phyloP scores from a whole-genome alignment of 2,329 filamentous ascomycete genomes.

The Pyrenophora tritici-repentis region DNA sequence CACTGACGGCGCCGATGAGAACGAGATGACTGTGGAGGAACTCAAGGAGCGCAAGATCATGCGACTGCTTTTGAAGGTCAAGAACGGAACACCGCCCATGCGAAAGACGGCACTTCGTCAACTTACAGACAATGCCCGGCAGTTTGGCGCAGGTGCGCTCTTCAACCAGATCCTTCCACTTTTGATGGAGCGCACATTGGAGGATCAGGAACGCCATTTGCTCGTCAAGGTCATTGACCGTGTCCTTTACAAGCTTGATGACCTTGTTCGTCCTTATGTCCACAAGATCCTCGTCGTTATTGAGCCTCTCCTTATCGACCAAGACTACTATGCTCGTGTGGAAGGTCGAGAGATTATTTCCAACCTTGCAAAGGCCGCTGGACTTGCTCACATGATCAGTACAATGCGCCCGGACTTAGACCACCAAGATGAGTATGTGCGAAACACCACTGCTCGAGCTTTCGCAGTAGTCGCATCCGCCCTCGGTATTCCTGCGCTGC shows the following conservation, averaged over 20 bases:
- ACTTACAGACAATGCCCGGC: conserved; percentile 94
- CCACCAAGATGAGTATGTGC: conserved; percentile 96
- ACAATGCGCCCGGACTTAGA: conserved; percentile 99
- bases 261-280: conserved; percentile 92
- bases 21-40: conserved; percentile 88
- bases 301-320: conserved; percentile 97
- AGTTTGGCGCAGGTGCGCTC: conserved; percentile 89
- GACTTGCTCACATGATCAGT: conserved; percentile 97
- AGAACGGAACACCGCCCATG: conserved; percentile 98
- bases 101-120: conserved; percentile 96
- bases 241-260: conserved; percentile 97
- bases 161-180: conserved; percentile 98
- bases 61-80: conserved; percentile 94
- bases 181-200: conserved; percentile 96
- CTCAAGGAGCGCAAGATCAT: conserved; percentile 99
- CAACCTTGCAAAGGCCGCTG: conserved; percentile 94
- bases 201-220: conserved; percentile 97
- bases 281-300: conserved; percentile 99
- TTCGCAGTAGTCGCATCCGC: conserved; percentile 97
- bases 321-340: conserved; percentile 98
- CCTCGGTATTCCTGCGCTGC: conserved; percentile 89
- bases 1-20: conserved; percentile 91
- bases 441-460: conserved; percentile 94
- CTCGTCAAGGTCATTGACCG: conserved; percentile 99
- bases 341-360: conserved; percentile 99